Conservation (phyloP, 108 stramenopile species). For the Skeletonema grethae region DNA sequence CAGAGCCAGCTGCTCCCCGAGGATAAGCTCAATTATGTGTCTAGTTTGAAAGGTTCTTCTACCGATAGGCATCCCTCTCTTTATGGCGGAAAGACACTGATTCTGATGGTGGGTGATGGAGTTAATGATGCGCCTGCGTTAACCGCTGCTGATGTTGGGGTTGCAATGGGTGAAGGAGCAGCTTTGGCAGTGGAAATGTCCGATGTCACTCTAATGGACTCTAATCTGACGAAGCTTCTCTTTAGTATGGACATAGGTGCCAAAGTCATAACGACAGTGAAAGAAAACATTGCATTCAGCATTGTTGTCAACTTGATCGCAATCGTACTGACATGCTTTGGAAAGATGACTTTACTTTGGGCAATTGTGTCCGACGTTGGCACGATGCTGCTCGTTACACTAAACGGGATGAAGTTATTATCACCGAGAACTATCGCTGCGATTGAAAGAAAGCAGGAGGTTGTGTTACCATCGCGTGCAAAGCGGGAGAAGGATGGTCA, state of each 20-base stretch:
- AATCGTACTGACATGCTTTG: slow-evolving; percentile 66
- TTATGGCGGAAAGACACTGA: slow-evolving; percentile 14
- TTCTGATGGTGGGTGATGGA: slow-evolving; percentile 88
- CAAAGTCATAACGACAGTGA: slow-evolving; percentile 71
- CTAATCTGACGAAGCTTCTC: slow-evolving; percentile 67
- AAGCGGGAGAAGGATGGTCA: slow-evolving; percentile 13
- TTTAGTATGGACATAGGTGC: slow-evolving; percentile 78
- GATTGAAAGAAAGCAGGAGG: slow-evolving; percentile 17
- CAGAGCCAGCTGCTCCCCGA: slow-evolving; percentile 79
- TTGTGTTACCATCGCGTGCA: not conserved
- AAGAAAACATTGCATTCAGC: slow-evolving; percentile 83
- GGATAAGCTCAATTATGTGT: slow-evolving; percentile 79
- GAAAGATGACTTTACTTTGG: slow-evolving; percentile 76
- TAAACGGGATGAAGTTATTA: slow-evolving; percentile 88
- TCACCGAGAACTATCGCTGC: slow-evolving; percentile 38
- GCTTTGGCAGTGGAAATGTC: slow-evolving; percentile 95
- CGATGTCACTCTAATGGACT: slow-evolving; percentile 89
- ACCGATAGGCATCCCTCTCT: slow-evolving; percentile 10
- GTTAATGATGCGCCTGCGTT: slow-evolving; percentile 97
- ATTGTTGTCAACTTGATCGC: slow-evolving; percentile 68
- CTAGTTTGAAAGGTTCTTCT: slow-evolving; percentile 49
- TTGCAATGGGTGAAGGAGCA: slow-evolving; percentile 97
- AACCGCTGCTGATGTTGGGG: slow-evolving; percentile 92
- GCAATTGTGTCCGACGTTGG: slow-evolving; percentile 89
- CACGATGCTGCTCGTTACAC: slow-evolving; percentile 82